Conservation (phyloP, 2,329 filamentous ascomycete species). For the Colletotrichum australisinense region DNA sequence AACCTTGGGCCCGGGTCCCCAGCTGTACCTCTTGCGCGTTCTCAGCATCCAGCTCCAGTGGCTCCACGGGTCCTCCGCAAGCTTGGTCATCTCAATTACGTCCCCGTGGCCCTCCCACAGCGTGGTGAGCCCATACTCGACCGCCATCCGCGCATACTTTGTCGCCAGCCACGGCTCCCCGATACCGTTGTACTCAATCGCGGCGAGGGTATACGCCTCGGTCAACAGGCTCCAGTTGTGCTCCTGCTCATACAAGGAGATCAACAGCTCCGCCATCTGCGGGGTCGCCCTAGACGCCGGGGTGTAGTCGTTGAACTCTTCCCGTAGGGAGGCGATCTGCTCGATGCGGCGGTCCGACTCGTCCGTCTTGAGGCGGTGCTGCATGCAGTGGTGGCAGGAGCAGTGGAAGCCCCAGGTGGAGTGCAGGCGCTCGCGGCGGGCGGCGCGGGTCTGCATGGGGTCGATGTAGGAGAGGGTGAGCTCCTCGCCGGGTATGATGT, state of each 20-base stretch:
- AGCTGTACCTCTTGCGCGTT: slow-evolving; percentile 45
- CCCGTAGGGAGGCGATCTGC: slow-evolving; percentile 46
- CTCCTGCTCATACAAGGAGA: slow-evolving; percentile 54
- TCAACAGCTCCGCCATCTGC: slow-evolving; percentile 51
- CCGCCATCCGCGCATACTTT: slow-evolving; percentile 50
- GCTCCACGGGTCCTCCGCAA: slow-evolving; percentile 48
- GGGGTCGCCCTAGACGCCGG: slow-evolving; percentile 45
- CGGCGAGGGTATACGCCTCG: slow-evolving; percentile 51
- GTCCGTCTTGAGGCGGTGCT: slow-evolving; percentile 38
- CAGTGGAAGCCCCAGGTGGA: slow-evolving; percentile 54
- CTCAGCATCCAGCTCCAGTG: slow-evolving; percentile 55
- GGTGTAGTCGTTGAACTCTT: slow-evolving; percentile 46
- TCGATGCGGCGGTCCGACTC: slow-evolving; percentile 52
- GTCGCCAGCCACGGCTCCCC: slow-evolving; percentile 53
- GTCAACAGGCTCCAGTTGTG: slow-evolving; percentile 46
- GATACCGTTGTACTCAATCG: slow-evolving; percentile 51
- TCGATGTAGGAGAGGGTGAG: slow-evolving; percentile 56
- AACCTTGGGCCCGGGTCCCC: slow-evolving; percentile 36
- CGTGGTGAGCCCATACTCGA: slow-evolving; percentile 47
- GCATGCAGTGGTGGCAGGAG: slow-evolving; percentile 52
- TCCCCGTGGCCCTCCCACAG: slow-evolving; percentile 40
- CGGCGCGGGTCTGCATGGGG: slow-evolving; percentile 44
- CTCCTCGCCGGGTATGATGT: slow-evolving; percentile 55
- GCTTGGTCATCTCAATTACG: slow-evolving; percentile 47
- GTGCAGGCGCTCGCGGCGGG: slow-evolving; percentile 45